Base-by-base conservation (phyloP, 2,329 filamentous ascomycete genomes). In the Plenodomus biglobosus region DNA sequence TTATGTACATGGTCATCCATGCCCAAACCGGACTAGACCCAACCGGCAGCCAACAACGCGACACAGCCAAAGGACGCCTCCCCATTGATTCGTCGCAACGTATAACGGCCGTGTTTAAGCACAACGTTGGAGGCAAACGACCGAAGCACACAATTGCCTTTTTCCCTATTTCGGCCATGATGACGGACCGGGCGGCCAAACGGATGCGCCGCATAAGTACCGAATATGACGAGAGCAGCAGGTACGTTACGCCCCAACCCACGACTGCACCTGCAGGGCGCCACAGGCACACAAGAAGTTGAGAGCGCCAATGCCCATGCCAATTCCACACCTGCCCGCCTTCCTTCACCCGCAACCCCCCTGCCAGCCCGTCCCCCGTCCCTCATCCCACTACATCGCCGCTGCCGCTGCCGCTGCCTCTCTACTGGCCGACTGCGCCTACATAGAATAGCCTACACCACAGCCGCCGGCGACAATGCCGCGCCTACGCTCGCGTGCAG, bases 201-300 rank as follows among this genome's bases (percentile, higher is more conserved):
- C 71, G 72, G 51, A 62, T 69, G 59, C 68, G 70, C 46, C 70
- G 72, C 46, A 60, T 71, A 54, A 74, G 68, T 64, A 70, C 66
- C 56, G 73, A 74, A 51, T 58, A 71, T 56, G 69, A 73, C 48
- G 67, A 70, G 55, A 62, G 55, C 56, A 62, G 51, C 56, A 66
- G 61, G 60, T 64, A 63, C 55, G 59, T 62, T 24, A 5, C 11
- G 22, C 22, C 11, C 40, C 27, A 32, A 8, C 27, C 27, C 27
- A 32, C 27, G 68, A 68, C 58, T 55, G 55, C 57, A 52, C 50
- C 58, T 55, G 55, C 57, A 52, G 49, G 40, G 46, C 40, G 54
- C 27, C 27, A 32, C 27, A 32, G 7, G 27, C 27, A 32, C 6
- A 32, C 27, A 3, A 11, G 6, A 10, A 15, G 15, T n/a, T n/a